Base-by-base conservation (phyloP, 2,329 filamentous ascomycete species). In the Thyridium curvatum region DNA sequence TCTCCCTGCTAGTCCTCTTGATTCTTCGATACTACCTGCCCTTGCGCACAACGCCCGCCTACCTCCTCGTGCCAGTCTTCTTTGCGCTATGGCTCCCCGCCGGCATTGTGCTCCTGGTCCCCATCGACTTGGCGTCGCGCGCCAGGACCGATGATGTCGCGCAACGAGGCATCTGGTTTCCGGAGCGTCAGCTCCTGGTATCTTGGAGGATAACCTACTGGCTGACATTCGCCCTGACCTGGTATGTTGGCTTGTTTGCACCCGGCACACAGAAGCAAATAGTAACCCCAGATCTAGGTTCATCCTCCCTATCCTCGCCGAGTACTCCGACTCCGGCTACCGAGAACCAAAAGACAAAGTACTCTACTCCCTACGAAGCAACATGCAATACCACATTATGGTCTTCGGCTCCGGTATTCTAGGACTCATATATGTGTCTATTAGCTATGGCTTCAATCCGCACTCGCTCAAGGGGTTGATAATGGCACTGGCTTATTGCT, bases 151-250 rank as follows among this genome's bases (percentile, higher is more conserved):
- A 85, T 43, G 83, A 85, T 60, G 79, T 77, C 43, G 73, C 77
- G 13, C 74, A 78, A 13, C 77, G 83, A 50, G 93, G 90, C 28
- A 86, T 98, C 54, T 96, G 90, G 87, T 74, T 98, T 28, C 84
- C 86, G 5, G 72, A 84, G 48, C 69, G 81, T 36, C 75, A 90
- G 18, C 71, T 96, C 35, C 70, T 94, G 53, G 87, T 96, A 17
- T 84, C 84, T 41, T 98, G 93, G 93, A 79, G 91, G 56, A 91
- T 98, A 47, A 84, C 85, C 15, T 98, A 98, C 65, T 98, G 93
- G 93, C 71, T 98, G 40, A 97, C 91, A 1, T 98, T 98, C 64
- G 80, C 82, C 37, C 66, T 98, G 54, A 97, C 91, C 40, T 98
- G 93, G 93, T 91, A 68, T 37, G 72, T 17, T 28, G 14, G 6